Percentiles rank a stretch among this genome's conserved stretches.
These are phyloP conservation scores for Hermanozyma aechmeae DNA, from an alignment of 805 yeast genomes.

Conservation along the genomic window DNA sequence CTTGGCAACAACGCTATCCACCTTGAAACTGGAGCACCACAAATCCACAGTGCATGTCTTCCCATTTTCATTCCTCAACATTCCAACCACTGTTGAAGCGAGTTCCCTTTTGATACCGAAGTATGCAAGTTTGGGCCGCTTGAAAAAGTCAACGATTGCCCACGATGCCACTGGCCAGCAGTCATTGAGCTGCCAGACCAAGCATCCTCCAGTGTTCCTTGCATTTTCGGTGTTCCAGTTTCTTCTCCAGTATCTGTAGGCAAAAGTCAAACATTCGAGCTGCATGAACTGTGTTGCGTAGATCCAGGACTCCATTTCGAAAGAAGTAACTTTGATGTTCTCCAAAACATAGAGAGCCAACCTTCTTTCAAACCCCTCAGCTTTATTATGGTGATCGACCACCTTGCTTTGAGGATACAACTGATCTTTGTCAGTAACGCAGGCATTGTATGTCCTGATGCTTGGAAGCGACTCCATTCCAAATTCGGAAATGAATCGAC, in stretches of 20 bases:
- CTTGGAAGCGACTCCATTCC: constrained; percentile 43
- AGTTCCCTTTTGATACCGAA: constrained; percentile 39
- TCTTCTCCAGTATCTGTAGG: constrained; percentile 38
- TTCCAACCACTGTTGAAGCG: constrained; percentile 22
- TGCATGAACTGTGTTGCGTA: constrained; percentile 48
- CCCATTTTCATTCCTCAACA: constrained; percentile 14
- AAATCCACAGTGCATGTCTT: constrained; percentile 16
- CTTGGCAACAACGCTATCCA: constrained; percentile 10
- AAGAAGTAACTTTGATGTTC: constrained; percentile 26
- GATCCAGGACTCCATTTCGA: constrained; percentile 34
- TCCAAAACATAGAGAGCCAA: constrained; percentile 38
- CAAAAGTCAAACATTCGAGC: constrained; percentile 38
- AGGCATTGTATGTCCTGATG: constrained; percentile 22
- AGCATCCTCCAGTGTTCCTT: constrained; percentile 34
- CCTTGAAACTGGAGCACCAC: constrained; percentile 32
- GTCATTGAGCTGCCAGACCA: constrained; percentile 48
- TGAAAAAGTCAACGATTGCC: constrained; percentile 36
- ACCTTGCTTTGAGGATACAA: constrained; percentile 34
- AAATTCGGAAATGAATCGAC: constrained; percentile 44
- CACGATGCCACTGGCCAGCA: constrained; percentile 48
- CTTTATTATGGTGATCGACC: constrained; percentile 40
- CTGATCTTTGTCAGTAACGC: constrained; percentile 28
- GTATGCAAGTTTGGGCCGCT: constrained; percentile 37
- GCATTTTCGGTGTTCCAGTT: constrained; percentile 30
- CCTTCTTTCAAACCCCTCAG: constrained; percentile 38